Conservation (phyloP, 768 basidiomycete genomes). For the Kwoniella botswanensis region DNA sequence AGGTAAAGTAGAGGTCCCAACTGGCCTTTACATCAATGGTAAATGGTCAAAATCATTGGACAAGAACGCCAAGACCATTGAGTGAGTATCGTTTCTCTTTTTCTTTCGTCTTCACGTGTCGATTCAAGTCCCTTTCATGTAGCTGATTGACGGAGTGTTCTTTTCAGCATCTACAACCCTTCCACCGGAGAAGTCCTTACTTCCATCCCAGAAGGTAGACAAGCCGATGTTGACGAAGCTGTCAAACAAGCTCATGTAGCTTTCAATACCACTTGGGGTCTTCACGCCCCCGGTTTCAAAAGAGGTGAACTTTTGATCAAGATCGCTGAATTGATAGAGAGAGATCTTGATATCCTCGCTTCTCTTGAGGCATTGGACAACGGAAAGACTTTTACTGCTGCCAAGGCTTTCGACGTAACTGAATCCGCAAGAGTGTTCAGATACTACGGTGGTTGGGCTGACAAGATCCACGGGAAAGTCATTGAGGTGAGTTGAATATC, state of each 20-base stretch:
- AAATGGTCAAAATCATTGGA: conserved; percentile 69
- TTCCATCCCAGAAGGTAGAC: conserved; percentile 51
- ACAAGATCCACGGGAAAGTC: conserved; percentile 89
- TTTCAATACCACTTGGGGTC: conserved; percentile 85
- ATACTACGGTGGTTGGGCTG: conserved; percentile 95
- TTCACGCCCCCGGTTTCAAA: conserved; percentile 67
- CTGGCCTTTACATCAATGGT: conserved; percentile 90
- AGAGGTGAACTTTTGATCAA: conserved; percentile 80
- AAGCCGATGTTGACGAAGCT: conserved; percentile 75
- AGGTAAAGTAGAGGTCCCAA: conserved; percentile 64
- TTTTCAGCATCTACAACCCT: conserved; percentile 57
- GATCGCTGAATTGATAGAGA: conserved; percentile 87
- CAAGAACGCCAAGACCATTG: conserved; percentile 51
- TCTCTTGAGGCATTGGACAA: conserved; percentile 87
- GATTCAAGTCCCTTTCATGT: neutral
- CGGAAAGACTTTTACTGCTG: conserved; percentile 70
- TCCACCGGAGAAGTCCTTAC: conserved; percentile 53
- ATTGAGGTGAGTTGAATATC: conserved; percentile 29
- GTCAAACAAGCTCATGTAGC: conserved; percentile 82
- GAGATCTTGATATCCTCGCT: conserved; percentile 78
- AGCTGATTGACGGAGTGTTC: neutral
- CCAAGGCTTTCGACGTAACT: conserved; percentile 40
- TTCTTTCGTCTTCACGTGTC: neutral
- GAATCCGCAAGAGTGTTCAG: conserved; percentile 51
- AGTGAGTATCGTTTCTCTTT: conserved; percentile 38